phyloP scores from a whole-genome alignment of 2,329 filamentous ascomycete genomes.

The Zasmidium angulare region DNA sequence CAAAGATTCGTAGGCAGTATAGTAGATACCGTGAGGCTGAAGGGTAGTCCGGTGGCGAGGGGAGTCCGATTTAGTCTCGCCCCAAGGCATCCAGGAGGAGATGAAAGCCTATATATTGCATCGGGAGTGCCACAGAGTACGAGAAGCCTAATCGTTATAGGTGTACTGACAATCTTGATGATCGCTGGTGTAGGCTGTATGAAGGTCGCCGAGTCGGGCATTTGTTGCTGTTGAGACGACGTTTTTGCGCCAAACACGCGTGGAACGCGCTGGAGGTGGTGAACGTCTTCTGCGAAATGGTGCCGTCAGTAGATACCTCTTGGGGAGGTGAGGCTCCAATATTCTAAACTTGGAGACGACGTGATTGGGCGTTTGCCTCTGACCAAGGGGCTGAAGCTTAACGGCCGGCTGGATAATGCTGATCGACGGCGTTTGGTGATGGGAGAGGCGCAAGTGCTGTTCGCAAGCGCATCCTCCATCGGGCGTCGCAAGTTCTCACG shows the following conservation, averaged over 20 bases:
- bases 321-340: neutral
- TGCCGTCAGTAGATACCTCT: neutral
- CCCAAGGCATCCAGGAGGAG: neutral
- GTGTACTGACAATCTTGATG: neutral
- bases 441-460: neutral
- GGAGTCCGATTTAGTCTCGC: too few relatives aligned
- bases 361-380: neutral
- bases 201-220: neutral
- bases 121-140: neutral
- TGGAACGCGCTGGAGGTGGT: neutral
- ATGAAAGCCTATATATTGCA: neutral
- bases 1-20: too few relatives aligned
- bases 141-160: neutral
- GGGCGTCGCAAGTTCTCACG: neutral
- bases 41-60: too few relatives aligned
- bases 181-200: neutral
- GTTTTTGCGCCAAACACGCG: neutral
- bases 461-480: neutral
- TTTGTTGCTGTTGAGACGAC: neutral
- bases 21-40: too few relatives aligned
- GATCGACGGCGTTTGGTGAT: neutral
- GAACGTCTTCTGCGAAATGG: neutral
- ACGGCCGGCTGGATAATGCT: neutral
- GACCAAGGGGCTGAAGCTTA: neutral
- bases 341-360: neutral